A percentile compares a stretch with the other conserved stretches of the same genome.
Evolutionary conservation across 179 eudicot genomes (phyloP).

Genomic region (Vitellaria paradoxa): DNA sequence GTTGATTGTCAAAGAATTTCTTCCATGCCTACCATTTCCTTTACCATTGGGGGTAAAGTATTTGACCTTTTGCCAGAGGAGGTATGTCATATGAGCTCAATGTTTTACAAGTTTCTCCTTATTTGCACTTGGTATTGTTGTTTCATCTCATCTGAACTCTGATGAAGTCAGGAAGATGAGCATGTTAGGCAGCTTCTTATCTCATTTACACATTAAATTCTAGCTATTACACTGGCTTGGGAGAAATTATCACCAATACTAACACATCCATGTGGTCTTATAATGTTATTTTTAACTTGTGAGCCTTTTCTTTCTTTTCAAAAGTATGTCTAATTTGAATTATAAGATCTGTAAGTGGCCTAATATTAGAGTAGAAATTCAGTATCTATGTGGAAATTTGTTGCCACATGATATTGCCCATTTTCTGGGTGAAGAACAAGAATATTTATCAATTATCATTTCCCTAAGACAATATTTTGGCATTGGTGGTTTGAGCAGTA

Average conservation of each 20-base stretch:
- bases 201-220: background rate
- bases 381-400: background rate
- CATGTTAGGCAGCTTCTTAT: background rate
- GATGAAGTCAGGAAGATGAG: background rate
- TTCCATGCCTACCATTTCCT: conserved; percentile 63
- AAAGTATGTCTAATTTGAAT: too few relatives aligned
- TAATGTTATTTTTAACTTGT: too few relatives aligned
- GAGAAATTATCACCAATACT: background rate
- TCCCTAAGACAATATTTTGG: too few relatives aligned
- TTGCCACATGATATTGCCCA: background rate
- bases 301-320: too few relatives aligned
- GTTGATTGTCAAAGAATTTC: conserved; percentile 61
- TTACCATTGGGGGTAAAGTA: conserved; percentile 70
- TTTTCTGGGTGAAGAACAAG: background rate
- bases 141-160: background rate
- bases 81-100: conserved; percentile 31
- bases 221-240: too few relatives aligned
- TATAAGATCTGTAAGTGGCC: background rate
- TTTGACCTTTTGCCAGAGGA: conserved; percentile 68
- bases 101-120: background rate
- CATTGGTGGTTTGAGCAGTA: conserved; percentile 41
- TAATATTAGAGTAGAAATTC: background rate
- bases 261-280: background rate
- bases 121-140: background rate
- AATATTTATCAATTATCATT: background rate